phyloP scores from a whole-genome alignment of 441 rosid genomes.

The Brassica hybrid region DNA sequence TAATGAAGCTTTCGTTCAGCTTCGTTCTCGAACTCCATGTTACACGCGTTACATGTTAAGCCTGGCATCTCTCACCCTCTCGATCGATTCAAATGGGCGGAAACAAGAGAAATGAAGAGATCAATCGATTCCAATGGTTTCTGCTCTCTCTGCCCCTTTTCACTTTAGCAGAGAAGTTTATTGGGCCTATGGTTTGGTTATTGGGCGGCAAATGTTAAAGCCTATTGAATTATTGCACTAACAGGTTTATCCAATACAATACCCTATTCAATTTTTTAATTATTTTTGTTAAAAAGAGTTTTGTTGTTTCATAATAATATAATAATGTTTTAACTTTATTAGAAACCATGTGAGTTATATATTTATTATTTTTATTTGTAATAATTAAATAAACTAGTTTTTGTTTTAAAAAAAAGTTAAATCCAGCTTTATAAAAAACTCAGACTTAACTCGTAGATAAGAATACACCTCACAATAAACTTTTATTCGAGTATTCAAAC shows the following conservation, averaged over 20 bases:
- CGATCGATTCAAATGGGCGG: neutral
- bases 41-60: constrained; percentile 85
- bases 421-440: too few species aligned
- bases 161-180: neutral
- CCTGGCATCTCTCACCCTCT: constrained; percentile 59
- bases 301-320: too few species aligned
- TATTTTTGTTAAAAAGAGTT: too few species aligned
- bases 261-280: too few species aligned
- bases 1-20: constrained; percentile 77
- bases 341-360: too few species aligned
- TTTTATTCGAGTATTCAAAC: too few species aligned
- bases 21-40: constrained; percentile 73
- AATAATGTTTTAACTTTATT: too few species aligned
- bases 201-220: neutral
- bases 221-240: neutral
- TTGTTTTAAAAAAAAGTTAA: too few species aligned
- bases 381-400: too few species aligned
- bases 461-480: too few species aligned
- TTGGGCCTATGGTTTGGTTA: neutral
- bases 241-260: neutral
- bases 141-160: neutral
- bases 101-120: neutral
- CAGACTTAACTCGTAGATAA: too few species aligned
- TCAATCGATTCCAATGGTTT: neutral
- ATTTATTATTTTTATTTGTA: too few species aligned